These are phyloP conservation scores for Myriosclerotinia duriaeana DNA, from an alignment of 2,329 filamentous ascomycete species.

Conservation along the genomic window DNA sequence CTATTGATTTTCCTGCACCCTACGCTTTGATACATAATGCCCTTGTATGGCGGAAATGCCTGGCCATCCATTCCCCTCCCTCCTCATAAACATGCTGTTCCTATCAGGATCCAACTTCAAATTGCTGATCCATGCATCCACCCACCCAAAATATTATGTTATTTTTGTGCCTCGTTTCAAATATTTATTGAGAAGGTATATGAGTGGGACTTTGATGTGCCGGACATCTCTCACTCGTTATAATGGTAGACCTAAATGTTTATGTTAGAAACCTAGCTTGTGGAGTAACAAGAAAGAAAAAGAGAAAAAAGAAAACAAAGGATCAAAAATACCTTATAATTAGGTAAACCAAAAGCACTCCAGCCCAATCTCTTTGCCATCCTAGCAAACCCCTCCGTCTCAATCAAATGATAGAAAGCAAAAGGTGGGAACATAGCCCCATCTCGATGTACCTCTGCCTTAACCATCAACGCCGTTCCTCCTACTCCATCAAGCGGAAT, in stretches of 20 bases:
- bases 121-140: not conserved
- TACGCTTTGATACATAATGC: constrained; percentile 5
- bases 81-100: constrained; percentile 3
- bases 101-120: not conserved
- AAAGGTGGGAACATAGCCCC: constrained; percentile 99
- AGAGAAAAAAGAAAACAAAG: not conserved
- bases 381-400: constrained; percentile 96
- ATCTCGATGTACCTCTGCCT: constrained; percentile 94
- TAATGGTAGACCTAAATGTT: constrained; percentile 75
- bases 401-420: constrained; percentile 92
- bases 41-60: not conserved
- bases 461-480: constrained; percentile 87
- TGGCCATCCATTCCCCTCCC: not conserved
- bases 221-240: constrained; percentile 63
- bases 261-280: not conserved
- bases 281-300: not conserved
- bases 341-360: constrained; percentile 83
- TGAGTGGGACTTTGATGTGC: constrained; percentile 21
- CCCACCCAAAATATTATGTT: constrained; percentile 18
- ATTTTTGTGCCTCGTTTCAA: constrained; percentile 11
- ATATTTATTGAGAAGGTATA: constrained; percentile 23
- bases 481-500: constrained; percentile 89
- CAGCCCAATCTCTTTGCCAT: constrained; percentile 91
- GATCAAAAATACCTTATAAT: constrained; percentile 74
- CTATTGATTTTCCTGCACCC: constrained; percentile 1